These are phyloP conservation scores for Tricladium varicosporioides DNA, from an alignment of 2,329 filamentous ascomycete species.

Conservation along the genomic window DNA sequence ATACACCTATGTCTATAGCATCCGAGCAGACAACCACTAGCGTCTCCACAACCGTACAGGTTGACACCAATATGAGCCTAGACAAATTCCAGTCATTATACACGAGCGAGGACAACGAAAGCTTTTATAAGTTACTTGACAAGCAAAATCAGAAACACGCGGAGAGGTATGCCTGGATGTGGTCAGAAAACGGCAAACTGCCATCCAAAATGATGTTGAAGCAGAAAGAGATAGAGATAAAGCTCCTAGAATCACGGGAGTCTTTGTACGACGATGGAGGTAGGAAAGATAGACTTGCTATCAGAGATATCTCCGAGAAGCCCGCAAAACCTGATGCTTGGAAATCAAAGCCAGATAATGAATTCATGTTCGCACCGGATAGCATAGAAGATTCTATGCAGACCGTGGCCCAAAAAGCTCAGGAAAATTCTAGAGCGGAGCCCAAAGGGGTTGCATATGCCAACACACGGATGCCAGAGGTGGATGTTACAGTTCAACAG, in stretches of 20 bases:
- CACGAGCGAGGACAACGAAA: constrained; percentile 97
- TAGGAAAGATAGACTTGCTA: constrained; percentile 56
- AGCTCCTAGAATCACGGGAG: constrained; percentile 43
- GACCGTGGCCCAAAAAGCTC: constrained; percentile 66
- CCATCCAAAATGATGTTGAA: constrained; percentile 74
- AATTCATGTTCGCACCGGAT: constrained; percentile 81
- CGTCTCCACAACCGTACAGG: constrained; percentile 40
- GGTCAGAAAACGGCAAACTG: constrained; percentile 82
- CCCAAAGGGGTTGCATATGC: constrained; percentile 77
- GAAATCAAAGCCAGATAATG: constrained; percentile 73
- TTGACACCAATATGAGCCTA: constrained; percentile 76
- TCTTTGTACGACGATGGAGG: constrained; percentile 54
- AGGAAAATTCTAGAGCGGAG: constrained; percentile 68
- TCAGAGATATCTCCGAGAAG: constrained; percentile 66
- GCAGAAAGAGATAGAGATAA: constrained; percentile 60
- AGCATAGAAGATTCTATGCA: constrained; percentile 56
- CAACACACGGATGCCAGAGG: constrained; percentile 74
- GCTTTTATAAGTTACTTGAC: constrained; percentile 89
- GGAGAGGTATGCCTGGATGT: constrained; percentile 86
- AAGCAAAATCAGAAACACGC: constrained; percentile 82
- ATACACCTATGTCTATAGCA: constrained; percentile 67
- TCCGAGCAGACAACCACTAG: constrained; percentile 39
- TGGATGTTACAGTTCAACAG: constrained; percentile 37
- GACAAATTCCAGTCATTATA: constrained; percentile 87
- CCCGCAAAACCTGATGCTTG: constrained; percentile 77